Evolutionary conservation across 2,329 filamentous ascomycete species (phyloP), one percentile per base, ranked within the genome.

Genomic region (Cladosporium sp.): DNA sequence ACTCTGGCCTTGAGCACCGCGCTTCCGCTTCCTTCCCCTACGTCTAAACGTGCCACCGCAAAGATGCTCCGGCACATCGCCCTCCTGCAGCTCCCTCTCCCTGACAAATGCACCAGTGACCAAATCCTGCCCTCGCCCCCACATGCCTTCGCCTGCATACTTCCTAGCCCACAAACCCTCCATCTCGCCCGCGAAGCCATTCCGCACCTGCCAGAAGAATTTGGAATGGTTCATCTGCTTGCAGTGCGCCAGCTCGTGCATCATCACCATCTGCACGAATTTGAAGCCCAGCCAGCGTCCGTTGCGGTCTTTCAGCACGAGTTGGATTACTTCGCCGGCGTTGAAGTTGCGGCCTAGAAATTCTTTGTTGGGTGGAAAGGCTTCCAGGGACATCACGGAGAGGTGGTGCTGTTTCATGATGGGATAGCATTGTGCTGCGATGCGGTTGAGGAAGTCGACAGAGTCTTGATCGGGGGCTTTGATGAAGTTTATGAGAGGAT

Each of bases 211-310:
- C 89, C 89, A 95, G 62, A 95, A 95, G 2, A 80, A 82, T 50
- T 80, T 78, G 1, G 83, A 86, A 65, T 95, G 89, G 66, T 95
- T 95, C 90, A 95, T 95, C 65, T 95, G 85, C 67, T 88, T 86
- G 75, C 87, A 91, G 67, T 95, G 89, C 3, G 89, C 89, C 24
- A 95, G 74, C 63, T 93, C 88, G 66, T 95, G 89, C 82, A 95
- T 91, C 89, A 95, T 95, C 58, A 95, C 88, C 87, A 93, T 92
- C 69, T 93, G 88, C 13, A 95, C 87, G 63, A 90, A 89, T 54
- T 82, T 76, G 63, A 93, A 90, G 0, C 88, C 86, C 18, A 95
- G 73, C 89, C 89, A 95, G 52, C 67, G 59, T 7, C 75, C 75
- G 73, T 78, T 53, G 20, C 81, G 78, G 0, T 86, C 82, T 59